phyloP scores from a whole-genome alignment of 495 filamentous ascomycete species.

The Penicillium goetzii region DNA sequence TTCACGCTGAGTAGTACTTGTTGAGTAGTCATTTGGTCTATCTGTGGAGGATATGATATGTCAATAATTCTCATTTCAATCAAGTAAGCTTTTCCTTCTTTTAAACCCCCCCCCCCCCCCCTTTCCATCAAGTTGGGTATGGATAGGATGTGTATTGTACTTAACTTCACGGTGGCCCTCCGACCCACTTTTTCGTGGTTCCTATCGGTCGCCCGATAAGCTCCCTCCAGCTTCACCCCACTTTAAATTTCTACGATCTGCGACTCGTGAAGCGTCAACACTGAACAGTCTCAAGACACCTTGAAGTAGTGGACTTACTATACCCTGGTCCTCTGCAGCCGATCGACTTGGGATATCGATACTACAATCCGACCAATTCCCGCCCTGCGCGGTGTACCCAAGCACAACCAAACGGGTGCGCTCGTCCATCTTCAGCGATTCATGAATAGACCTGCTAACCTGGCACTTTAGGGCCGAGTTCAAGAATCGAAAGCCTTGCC shows the following conservation, averaged over 20 bases:
- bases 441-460: background rate
- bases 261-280: background rate
- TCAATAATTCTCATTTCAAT: background rate
- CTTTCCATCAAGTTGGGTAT: too few relatives aligned
- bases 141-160: too few relatives aligned
- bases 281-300: background rate
- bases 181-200: slow-evolving; percentile 27
- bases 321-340: background rate
- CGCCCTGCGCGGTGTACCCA: background rate
- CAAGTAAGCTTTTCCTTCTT: too few relatives aligned
- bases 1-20: background rate
- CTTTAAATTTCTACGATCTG: slow-evolving; percentile 4
- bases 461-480: background rate
- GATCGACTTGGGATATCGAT: background rate
- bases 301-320: background rate
- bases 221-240: slow-evolving; percentile 12
- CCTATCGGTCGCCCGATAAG: slow-evolving; percentile 25
- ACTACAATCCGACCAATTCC: background rate
- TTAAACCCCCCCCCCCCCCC: too few relatives aligned
- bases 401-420: background rate
- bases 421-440: background rate
- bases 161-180: too few relatives aligned
- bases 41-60: background rate
- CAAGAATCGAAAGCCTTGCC: background rate
- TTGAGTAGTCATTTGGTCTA: background rate